Conservation (phyloP, 805 yeast genomes). For the Wickerhamiella qilinensis region DNA sequence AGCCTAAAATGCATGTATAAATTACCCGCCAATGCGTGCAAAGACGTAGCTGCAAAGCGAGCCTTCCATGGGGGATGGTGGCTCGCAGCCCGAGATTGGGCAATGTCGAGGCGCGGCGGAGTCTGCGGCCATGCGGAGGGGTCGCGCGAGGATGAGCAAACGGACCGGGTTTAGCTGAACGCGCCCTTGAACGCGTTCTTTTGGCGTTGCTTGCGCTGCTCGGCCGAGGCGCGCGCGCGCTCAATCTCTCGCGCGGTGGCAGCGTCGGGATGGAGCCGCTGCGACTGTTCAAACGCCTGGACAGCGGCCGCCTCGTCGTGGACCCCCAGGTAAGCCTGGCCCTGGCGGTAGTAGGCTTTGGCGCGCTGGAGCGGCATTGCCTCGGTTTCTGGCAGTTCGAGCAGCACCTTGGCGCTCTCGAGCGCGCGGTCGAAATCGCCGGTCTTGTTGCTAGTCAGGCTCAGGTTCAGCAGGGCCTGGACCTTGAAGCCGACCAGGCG, state of each 20-base stretch:
- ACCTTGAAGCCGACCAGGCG: slow-evolving; percentile 36
- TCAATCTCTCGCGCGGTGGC: slow-evolving; percentile 6
- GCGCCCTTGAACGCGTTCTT: neutral
- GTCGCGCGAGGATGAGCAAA: no score
- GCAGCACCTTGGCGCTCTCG: slow-evolving; percentile 45
- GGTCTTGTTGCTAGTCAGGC: slow-evolving; percentile 54
- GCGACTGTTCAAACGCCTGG: slow-evolving; percentile 45
- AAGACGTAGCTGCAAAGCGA: no score
- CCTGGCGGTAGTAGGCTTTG: slow-evolving; percentile 76
- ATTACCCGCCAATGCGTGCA: no score
- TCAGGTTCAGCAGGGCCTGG: slow-evolving; percentile 53
- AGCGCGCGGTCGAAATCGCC: slow-evolving; percentile 38
- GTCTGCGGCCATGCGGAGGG: no score
- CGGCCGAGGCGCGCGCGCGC: neutral
- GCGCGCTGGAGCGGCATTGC: slow-evolving; percentile 50
- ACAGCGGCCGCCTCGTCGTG: slow-evolving; percentile 61
- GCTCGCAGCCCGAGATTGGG: no score
- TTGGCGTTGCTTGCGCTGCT: neutral
- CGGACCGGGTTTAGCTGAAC: no score
- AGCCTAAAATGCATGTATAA: no score
- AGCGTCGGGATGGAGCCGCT: slow-evolving; percentile 6
- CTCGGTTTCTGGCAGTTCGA: slow-evolving; percentile 34
- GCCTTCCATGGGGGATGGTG: no score
- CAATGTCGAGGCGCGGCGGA: no score
- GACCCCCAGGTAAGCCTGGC: slow-evolving; percentile 43